Evolutionary conservation across 805 yeast species (phyloP), one percentile per base, ranked within the genome.

Genomic region (Candida nonsorbophila): DNA sequence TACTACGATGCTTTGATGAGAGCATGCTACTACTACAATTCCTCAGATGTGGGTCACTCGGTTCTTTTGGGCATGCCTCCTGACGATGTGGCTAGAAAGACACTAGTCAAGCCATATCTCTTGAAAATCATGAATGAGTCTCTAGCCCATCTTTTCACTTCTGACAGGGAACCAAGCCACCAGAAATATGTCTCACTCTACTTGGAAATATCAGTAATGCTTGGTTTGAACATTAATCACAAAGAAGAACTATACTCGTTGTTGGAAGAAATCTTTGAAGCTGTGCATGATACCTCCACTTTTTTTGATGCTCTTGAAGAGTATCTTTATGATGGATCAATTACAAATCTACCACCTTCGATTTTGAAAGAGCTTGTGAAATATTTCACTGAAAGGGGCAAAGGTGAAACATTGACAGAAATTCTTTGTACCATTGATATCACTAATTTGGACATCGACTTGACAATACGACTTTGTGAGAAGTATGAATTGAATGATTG

Each of bases 391-490:
- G 33, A 51, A 0, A 38, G 42, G 4, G 62, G 56, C 5, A 55
- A 65, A 26, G 68, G 74, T 3, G 73, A 67, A 2, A 42, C 55
- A 0, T 60, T 90, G 12, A 87, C 85, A 25, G 79, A 79, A 33
- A 47, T 84, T 18, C 62, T 88, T 7, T 82, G 94, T 41, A 56
- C 74, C 2, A 49, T 90, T 15, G 88, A 87, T 43, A 65, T 83
- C 6, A 42, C 62, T 5, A 69, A 77, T 8, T 64, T 92, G 28
- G 95, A 90, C 47, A 71, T 90, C 20, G 95, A 90, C 53, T 58
- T 79, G 14, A 77, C 95, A 0, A 65, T 86, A 9, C 64, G 63
- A 8, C 55, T 84, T 11, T 80, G 95, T 49, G 59, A 62, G 22
- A 47, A 66, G 36, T 60, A 77, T 41, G 57, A 69, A 6, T 56